Base-by-base conservation (phyloP, 805 yeast species). In the Myxozyma monticola region DNA sequence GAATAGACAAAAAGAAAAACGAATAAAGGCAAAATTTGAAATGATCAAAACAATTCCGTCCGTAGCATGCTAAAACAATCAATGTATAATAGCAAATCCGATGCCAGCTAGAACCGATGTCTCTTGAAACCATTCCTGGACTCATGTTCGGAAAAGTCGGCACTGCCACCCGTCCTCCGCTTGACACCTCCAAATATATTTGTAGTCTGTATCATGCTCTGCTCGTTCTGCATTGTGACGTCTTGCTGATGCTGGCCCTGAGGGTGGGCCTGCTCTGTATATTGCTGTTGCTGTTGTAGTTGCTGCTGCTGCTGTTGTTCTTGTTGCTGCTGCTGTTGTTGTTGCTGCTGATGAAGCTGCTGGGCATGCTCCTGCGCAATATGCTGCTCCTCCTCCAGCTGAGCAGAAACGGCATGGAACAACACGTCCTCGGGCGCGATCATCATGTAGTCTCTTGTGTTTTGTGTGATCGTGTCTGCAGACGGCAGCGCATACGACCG, bases 341-440 rank as follows among this genome's bases (percentile, higher is more conserved):
- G 33, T 10, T 28, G 28, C 42, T 46, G 49, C 14, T 17, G 43
- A 4, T 39, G 36, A 9, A 29, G 52, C 34, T 22, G 24, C 12
- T 14, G 35, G 15, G 14, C 30, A 25, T 34, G 30, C 36, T 50
- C 49, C 15, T 37, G 41, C 34, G 43, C 41, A 17, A 49, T 50
- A 15, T 36, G 42, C 43, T 53, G 54, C 33, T 53, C 57, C 26
- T 49, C 55, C 20, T 49, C 55, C 8, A 49, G 21, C 37, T 49
- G 51, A 2, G 57, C 57, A 2, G 57, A 53, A 7, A 53, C 51
- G n/a, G 57, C 57, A n/a, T 47, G 50, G 21, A 53, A 53, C 28
- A 53, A 35, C 12, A 53, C 51, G 36, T 53, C 55, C 18, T 49
- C 57, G 10, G 57, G 57, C 12, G 55, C 45, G 12, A 44, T 26